A percentile compares a stretch with the other conserved stretches of the same genome.
phyloP scores from a whole-genome alignment of 179 eudicot species.

The Carnegiea gigantea region DNA sequence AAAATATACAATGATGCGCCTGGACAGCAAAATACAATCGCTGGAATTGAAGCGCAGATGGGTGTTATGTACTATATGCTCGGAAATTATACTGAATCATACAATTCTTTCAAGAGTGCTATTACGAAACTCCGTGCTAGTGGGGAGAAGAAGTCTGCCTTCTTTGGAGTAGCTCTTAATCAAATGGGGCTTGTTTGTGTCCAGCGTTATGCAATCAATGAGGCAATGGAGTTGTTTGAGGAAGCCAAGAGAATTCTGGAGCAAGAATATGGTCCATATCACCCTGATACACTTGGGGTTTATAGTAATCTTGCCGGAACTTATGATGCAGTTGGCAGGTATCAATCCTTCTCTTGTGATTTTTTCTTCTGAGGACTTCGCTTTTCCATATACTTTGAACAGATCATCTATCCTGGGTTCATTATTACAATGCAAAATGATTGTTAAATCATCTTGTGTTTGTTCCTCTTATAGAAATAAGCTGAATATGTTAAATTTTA shows the following conservation, averaged over 20 bases:
- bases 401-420: neutral
- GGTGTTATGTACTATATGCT: constrained; percentile 85
- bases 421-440: neutral
- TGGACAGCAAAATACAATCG: constrained; percentile 86
- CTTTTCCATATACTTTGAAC: neutral
- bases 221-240: constrained; percentile 82
- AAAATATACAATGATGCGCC: constrained; percentile 77
- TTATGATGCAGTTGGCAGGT: constrained; percentile 96
- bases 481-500: neutral
- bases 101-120: constrained; percentile 65
- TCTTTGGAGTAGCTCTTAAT: constrained; percentile 88
- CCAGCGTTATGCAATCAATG: constrained; percentile 77
- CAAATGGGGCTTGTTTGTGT: constrained; percentile 98
- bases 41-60: constrained; percentile 95
- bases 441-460: neutral
- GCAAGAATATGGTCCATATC: constrained; percentile 85
- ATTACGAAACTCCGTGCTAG: constrained; percentile 70
- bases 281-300: constrained; percentile 91
- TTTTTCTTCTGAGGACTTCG: neutral
- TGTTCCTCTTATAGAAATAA: neutral
- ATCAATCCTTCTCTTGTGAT: neutral
- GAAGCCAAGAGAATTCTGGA: constrained; percentile 79
- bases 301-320: constrained; percentile 97
- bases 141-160: constrained; percentile 90
- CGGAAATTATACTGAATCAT: constrained; percentile 72